These are phyloP conservation scores for Limonium bicolor DNA, from an alignment of 148 eudicot genomes.

Conservation along the genomic window DNA sequence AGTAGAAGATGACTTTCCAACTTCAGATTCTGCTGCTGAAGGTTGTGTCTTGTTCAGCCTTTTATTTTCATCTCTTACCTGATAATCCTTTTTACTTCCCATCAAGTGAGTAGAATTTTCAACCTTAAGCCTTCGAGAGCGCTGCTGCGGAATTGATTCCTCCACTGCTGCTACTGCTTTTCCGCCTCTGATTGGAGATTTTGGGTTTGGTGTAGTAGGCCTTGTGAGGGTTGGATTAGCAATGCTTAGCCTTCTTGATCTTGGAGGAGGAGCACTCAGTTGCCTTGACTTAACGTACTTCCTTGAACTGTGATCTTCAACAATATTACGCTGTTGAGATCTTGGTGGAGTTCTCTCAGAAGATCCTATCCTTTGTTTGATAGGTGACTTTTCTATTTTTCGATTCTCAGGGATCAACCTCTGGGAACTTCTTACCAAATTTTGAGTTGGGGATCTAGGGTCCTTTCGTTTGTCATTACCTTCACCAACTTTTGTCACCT, in stretches of 20 bases:
- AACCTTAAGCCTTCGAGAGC: conserved; percentile 21
- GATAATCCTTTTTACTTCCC: conserved; percentile 10
- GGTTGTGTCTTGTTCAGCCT: conserved; percentile 26
- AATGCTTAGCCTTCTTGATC: conserved; percentile 5
- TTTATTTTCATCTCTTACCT: conserved; percentile 7
- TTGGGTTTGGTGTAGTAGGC: conserved; percentile 5
- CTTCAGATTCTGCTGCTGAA: conserved; percentile 3
- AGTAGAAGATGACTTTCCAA: conserved; percentile 9
- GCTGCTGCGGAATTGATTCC: conserved; percentile 30
- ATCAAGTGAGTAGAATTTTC: conserved; percentile 15
- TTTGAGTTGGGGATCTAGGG: conserved; percentile 8
- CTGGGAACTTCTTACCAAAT: conserved; percentile 7
- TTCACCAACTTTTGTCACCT: neutral
- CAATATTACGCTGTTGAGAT: conserved; percentile 22
- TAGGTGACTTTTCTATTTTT: conserved; percentile 16
- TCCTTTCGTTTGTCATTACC: conserved; percentile 2
- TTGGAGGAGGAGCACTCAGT: conserved; percentile 4
- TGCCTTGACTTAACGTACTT: conserved; percentile 10
- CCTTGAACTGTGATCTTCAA: conserved; percentile 10
- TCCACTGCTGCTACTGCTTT: conserved; percentile 8
- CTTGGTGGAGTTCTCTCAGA: conserved; percentile 20
- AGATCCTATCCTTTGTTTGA: conserved; percentile 6
- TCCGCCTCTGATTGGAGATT: conserved; percentile 16
- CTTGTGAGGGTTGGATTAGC: conserved; percentile 3
- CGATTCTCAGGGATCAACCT: conserved; percentile 25